Conservation (phyloP, 2,329 filamentous ascomycete genomes). For the Fusarium sp. region DNA sequence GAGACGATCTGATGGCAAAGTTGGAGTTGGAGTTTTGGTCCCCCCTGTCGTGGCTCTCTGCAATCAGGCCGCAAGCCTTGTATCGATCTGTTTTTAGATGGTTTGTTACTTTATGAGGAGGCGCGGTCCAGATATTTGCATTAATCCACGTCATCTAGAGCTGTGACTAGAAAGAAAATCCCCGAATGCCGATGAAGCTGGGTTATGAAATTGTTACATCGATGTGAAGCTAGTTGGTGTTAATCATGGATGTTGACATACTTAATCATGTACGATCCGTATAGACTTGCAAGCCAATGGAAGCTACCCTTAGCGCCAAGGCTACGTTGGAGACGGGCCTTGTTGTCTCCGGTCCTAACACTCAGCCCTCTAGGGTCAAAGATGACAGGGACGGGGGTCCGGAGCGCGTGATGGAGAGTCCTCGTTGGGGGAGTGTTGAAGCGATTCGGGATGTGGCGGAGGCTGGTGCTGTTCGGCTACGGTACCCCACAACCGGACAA, state of each 20-base stretch:
- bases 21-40: slow-evolving; percentile 63
- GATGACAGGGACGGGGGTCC: background rate
- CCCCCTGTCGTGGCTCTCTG: slow-evolving; percentile 58
- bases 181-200: slow-evolving; percentile 41
- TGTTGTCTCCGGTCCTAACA: slow-evolving; percentile 48
- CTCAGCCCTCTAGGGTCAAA: slow-evolving; percentile 1
- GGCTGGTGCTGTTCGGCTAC: slow-evolving; percentile 5
- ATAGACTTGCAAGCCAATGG: slow-evolving; percentile 63
- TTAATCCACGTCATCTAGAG: slow-evolving; percentile 64
- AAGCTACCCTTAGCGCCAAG: slow-evolving; percentile 62
- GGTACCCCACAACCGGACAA: no score
- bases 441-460: slow-evolving; percentile 6
- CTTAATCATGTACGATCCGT: slow-evolving; percentile 53
- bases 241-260: slow-evolving; percentile 53
- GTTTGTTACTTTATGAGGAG: slow-evolving; percentile 67
- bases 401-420: slow-evolving; percentile 1
- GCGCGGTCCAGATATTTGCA: slow-evolving; percentile 63
- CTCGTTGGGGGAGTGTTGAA: slow-evolving; percentile 1
- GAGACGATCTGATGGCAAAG: slow-evolving; percentile 66
- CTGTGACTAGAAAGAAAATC: slow-evolving; percentile 65
- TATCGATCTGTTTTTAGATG: slow-evolving; percentile 59
- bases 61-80: slow-evolving; percentile 63
- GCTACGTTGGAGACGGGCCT: slow-evolving; percentile 62
- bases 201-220: slow-evolving; percentile 16
- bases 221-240: slow-evolving; percentile 2